Evolutionary conservation across 768 basidiomycete species (phyloP), one percentile per base, ranked within the genome.

Genomic region (Saitozyma podzolica): DNA sequence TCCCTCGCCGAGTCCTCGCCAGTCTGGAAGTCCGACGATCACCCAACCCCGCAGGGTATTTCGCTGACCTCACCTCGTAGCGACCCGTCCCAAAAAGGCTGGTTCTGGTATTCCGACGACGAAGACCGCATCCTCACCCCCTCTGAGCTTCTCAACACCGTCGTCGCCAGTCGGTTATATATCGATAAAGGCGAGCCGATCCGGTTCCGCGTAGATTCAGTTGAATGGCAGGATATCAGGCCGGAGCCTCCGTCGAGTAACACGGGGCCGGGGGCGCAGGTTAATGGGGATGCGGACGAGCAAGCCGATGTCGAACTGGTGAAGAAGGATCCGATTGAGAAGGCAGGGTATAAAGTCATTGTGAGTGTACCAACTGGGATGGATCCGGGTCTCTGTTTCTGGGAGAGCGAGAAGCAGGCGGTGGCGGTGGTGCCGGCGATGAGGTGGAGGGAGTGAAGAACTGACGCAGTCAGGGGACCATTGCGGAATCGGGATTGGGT

Each of bases 401-500:
- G 29, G 5, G 29, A 29, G 29, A 5, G 29, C 29, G 29, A 29
- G 5, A 29, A 2, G 29, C 29, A 29, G 29, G 29, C 29, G 29
- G 29, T 29, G 29, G 29, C 29, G 29, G 29, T 29, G 29, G 5
- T 29, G 29, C 29, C 29, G 29, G 29, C 29, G 29, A 29, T 29
- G 29, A 29, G 29, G 29, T 29, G 29, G 29, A 29, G 29, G 29
- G 41, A 10, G 54, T 9, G 4, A 17, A 16, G 39, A 41, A 51
- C 41, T 58, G 29, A n/a, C 47, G 6, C 6, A 10, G 48, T 14
- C 64, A 81, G 80, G 78, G 69, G 6, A 79, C 80, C 10, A 81
- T 82, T 54, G 70, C 74, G 2, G 81, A 82, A 54, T 72, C 77
- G 37, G 81, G 81, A 0, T 63, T 80, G 14, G 81, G 81, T 8